phyloP scores from a whole-genome alignment of 2,329 filamentous ascomycete genomes.

The Pseudogymnoascus sp. region DNA sequence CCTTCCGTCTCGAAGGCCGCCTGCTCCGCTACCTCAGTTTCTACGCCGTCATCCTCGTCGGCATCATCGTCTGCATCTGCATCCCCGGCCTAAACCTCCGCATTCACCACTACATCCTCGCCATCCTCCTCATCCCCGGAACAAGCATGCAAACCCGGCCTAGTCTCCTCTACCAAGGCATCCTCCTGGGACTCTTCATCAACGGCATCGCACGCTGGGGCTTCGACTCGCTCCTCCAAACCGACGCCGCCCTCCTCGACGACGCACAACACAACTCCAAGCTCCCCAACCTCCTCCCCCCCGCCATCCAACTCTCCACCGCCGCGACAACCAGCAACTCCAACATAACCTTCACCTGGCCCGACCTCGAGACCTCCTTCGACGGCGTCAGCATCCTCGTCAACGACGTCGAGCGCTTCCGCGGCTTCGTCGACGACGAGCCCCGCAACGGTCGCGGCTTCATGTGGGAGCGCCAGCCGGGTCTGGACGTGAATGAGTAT shows the following conservation, averaged over 20 bases:
- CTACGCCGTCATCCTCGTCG: slow-evolving; percentile 60
- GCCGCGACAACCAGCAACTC: slow-evolving; percentile 38
- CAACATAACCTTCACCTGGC: slow-evolving; percentile 58
- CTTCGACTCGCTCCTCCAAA: slow-evolving; percentile 83
- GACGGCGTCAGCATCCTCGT: slow-evolving; percentile 75
- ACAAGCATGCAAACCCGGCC: slow-evolving; percentile 84
- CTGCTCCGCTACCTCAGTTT: slow-evolving; percentile 70
- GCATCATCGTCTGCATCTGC: slow-evolving; percentile 62
- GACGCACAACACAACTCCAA: slow-evolving; percentile 56
- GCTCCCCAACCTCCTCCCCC: slow-evolving; percentile 47
- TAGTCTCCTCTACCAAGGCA: slow-evolving; percentile 77
- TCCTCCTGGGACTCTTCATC: slow-evolving; percentile 85
- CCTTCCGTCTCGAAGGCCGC: slow-evolving; percentile 76
- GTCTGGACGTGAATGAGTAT: slow-evolving; percentile 53
- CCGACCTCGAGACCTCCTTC: slow-evolving; percentile 38
- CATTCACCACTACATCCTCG: slow-evolving; percentile 93
- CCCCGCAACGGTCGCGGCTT: slow-evolving; percentile 32
- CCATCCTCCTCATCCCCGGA: slow-evolving; percentile 76
- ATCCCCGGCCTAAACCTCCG: slow-evolving; percentile 74
- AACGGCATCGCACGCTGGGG: slow-evolving; percentile 94
- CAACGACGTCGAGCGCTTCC: slow-evolving; percentile 76
- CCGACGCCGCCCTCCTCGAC: slow-evolving; percentile 63
- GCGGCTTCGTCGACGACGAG: slow-evolving; percentile 57
- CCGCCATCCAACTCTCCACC: slow-evolving; percentile 39
- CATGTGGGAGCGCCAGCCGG: slow-evolving; percentile 49